These are phyloP conservation scores for Xanthoconium separans DNA, from an alignment of 1,284 basidiomycete species.

Conservation along the genomic window DNA sequence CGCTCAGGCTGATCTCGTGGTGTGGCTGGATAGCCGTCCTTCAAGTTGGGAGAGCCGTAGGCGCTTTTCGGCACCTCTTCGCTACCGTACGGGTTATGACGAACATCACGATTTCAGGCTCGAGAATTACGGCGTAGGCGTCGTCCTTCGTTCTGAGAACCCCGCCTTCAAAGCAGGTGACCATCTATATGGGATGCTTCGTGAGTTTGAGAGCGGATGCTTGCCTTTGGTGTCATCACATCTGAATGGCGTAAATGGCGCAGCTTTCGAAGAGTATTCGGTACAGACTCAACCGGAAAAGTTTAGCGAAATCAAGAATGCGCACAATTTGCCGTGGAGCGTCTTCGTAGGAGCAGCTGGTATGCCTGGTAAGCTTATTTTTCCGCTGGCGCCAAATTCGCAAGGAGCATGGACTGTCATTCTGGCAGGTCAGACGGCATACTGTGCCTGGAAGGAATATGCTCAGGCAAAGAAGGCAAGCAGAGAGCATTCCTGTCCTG, in stretches of 20 bases:
- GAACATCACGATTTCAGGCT: not conserved
- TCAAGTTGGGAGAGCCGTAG: slow-evolving; percentile 1
- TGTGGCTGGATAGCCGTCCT: not conserved
- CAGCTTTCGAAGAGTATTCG: slow-evolving; percentile 4
- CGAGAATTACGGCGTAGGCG: slow-evolving; percentile 23
- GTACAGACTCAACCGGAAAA: not conserved
- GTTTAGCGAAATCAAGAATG: slow-evolving; percentile 1
- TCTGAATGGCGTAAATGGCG: not conserved
- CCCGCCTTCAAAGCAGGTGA: slow-evolving; percentile 20
- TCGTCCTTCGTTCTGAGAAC: slow-evolving; percentile 28
- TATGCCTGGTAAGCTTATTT: not conserved
- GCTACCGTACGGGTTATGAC: not conserved
- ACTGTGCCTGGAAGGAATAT: slow-evolving; percentile 14
- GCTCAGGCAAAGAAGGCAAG: slow-evolving; percentile 4
- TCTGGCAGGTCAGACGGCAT: slow-evolving; percentile 4
- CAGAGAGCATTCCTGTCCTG: not conserved
- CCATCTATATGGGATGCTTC: slow-evolving; percentile 5
- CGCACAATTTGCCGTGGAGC: slow-evolving; percentile 1
- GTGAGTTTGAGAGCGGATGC: not conserved
- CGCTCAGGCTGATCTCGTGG: not conserved
- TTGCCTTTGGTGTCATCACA: not conserved
- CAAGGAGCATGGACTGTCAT: not conserved
- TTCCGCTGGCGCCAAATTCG: not conserved
- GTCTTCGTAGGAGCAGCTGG: slow-evolving; percentile 2
- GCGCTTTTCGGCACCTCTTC: not conserved